Base-by-base conservation (phyloP, 2,329 filamentous ascomycete species). In the Cladophialophora carrionii region DNA sequence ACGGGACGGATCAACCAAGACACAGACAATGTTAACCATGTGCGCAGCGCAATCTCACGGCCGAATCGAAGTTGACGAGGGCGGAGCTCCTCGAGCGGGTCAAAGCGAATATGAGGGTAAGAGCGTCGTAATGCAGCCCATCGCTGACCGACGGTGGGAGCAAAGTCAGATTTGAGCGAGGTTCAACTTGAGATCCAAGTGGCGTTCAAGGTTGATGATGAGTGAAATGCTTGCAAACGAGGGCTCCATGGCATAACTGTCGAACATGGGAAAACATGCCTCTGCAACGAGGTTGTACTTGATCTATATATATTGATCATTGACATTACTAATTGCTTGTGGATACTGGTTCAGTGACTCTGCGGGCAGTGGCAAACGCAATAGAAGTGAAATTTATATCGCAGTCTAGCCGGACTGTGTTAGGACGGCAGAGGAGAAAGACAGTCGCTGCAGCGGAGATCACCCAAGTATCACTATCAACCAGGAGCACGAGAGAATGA, bases 61-160 rank as follows among this genome's bases (percentile, higher is more conserved):
- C 88, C 5, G 83, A 82, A 63, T 77, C 81, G 0, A 81, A 82
- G 7, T 85, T 87, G 62, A 86, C 85, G 6, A 83, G 82, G 31
- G 86, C 86, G 60, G 84, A 91, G 72, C 78, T 92, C 4, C 71
- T 91, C 14, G 88, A 90, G 71, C 82, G 88, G 66, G 85, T 92
- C 56, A 88, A 85, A 75, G 87, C 87, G 20, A 91, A 91, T 72
- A 80, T 91, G 80, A 67, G 48, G 56, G 41, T 49, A 10, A 51
- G 54, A 24, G 55, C 59, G 51, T 32, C 57, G 29, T 26, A 20
- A 26, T n/a, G 22, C 48, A 4, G 10, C 4, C 48, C 10, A 26
- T 51, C 24, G 22, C 4, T 51, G 2, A 4, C 48, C 22, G 5
- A 22, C 20, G 48, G n/a, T n/a, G n/a, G n/a, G n/a, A n/a, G n/a